Evolutionary conservation across 108 stramenopile species (phyloP).

Genomic region (Cyclotella sp.): DNA sequence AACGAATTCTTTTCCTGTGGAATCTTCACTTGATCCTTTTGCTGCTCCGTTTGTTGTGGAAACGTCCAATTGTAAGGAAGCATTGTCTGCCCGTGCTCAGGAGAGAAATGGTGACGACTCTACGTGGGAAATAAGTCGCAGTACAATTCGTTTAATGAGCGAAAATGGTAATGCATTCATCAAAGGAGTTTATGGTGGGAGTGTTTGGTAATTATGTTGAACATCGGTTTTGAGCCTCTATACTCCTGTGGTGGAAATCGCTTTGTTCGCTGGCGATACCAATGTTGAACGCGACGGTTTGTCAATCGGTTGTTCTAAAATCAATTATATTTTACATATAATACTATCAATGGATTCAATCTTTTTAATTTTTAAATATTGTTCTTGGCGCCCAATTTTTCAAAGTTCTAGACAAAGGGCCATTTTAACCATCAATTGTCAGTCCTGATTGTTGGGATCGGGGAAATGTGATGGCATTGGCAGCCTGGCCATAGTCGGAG

Average conservation of each 20-base stretch:
- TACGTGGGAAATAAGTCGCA: neutral
- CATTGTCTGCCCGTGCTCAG: neutral
- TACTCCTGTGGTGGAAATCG: neutral
- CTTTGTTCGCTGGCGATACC: too few species aligned
- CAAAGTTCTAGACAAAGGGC: too few species aligned
- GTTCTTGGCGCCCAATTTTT: too few species aligned
- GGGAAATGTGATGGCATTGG: too few species aligned
- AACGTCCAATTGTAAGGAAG: neutral
- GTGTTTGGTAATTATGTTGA: slow-evolving; percentile 35
- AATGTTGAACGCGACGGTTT: too few species aligned
- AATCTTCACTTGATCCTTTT: slow-evolving; percentile 48
- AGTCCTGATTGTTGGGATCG: too few species aligned
- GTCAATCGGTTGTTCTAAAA: too few species aligned
- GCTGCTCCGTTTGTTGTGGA: slow-evolving; percentile 41
- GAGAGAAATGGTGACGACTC: slow-evolving; percentile 3
- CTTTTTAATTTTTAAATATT: too few species aligned
- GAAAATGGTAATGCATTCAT: slow-evolving; percentile 16
- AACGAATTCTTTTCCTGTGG: slow-evolving; percentile 23
- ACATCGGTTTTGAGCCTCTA: neutral
- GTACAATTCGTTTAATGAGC: neutral
- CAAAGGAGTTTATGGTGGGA: slow-evolving; percentile 54
- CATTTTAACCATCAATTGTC: too few species aligned
- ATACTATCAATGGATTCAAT: too few species aligned
- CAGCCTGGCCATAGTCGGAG: too few species aligned
- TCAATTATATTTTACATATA: too few species aligned